Evolutionary conservation across 2,329 filamentous ascomycete genomes (phyloP).

Genomic region (Cercospora brassicicola): DNA sequence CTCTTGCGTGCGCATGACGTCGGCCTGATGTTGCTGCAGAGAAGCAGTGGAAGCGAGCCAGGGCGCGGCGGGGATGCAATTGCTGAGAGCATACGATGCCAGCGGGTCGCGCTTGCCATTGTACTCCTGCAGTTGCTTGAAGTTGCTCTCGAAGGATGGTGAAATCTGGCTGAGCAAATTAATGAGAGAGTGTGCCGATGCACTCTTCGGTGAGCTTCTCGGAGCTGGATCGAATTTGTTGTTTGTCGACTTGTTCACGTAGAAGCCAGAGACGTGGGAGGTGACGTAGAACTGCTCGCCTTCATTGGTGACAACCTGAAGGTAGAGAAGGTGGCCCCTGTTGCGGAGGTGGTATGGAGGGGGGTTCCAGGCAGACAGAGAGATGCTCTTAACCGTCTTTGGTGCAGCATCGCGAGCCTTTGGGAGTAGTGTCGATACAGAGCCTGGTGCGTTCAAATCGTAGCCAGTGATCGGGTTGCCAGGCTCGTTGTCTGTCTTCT

Average conservation of each 20-base stretch:
- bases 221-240: conserved; percentile 91
- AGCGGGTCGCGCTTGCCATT: conserved; percentile 85
- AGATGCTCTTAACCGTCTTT: conserved; percentile 86
- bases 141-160: conserved; percentile 75
- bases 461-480: conserved; percentile 64
- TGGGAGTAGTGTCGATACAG: conserved; percentile 71
- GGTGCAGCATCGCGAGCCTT: conserved; percentile 65
- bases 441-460: conserved; percentile 69
- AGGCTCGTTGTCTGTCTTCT: conserved; percentile 32
- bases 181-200: conserved; percentile 81
- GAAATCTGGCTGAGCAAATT: conserved; percentile 76
- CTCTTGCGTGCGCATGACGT: conserved; percentile 88
- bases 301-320: conserved; percentile 85
- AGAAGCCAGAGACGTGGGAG: conserved; percentile 90
- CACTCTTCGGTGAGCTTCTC: conserved; percentile 72
- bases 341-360: conserved; percentile 88
- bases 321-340: conserved; percentile 88
- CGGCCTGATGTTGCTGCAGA: conserved; percentile 69
- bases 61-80: conserved; percentile 85
- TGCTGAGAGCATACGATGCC: conserved; percentile 92
- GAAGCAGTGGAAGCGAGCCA: conserved; percentile 78
- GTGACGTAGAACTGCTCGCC: conserved; percentile 95
- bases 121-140: conserved; percentile 76
- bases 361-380: conserved; percentile 93
- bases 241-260: conserved; percentile 93